Percentiles rank a stretch among this genome's conserved stretches.
These are phyloP conservation scores for Pleurotus tuber-regium DNA, from an alignment of 768 basidiomycete genomes.

Conservation along the genomic window DNA sequence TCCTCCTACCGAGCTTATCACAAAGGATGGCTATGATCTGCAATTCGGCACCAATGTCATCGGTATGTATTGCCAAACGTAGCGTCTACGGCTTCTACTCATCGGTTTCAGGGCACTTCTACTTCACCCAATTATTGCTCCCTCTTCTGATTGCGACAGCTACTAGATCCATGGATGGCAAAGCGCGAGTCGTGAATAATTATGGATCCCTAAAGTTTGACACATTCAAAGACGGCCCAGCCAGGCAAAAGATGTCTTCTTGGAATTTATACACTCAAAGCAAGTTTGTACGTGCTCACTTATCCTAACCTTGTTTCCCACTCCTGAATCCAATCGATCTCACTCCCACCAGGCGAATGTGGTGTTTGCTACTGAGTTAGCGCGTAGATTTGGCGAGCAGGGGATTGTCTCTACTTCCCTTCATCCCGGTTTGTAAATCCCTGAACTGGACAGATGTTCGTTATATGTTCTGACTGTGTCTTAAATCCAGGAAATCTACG, in stretches of 20 bases:
- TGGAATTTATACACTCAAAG: constrained; percentile 5
- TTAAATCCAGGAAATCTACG: not conserved
- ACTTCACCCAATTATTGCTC: constrained; percentile 23
- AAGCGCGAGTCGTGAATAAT: constrained; percentile 28
- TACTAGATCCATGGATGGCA: constrained; percentile 18
- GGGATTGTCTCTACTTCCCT: constrained; percentile 25
- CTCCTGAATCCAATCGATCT: no score
- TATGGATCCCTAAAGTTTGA: not conserved
- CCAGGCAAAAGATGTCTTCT: not conserved
- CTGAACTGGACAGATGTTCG: no score
- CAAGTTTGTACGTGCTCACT: constrained; percentile 19
- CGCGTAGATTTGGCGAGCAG: constrained; percentile 22
- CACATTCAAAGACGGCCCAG: not conserved
- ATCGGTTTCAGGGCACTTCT: constrained; percentile 22
- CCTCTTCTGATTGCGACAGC: constrained; percentile 22
- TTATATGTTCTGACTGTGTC: no score
- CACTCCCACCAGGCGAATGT: constrained; percentile 21
- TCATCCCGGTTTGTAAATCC: constrained; percentile 19
- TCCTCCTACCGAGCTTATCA: not conserved
- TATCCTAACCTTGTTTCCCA: no score
- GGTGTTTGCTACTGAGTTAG: constrained; percentile 22
- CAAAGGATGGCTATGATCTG: not conserved
- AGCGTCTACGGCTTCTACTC: constrained; percentile 18
- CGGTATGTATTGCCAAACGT: constrained; percentile 21
- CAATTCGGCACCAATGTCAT: not conserved